Percentiles rank a stretch among this genome's conserved stretches.
phyloP scores from a whole-genome alignment of 306 rosid species.

The Geum urbanum region DNA sequence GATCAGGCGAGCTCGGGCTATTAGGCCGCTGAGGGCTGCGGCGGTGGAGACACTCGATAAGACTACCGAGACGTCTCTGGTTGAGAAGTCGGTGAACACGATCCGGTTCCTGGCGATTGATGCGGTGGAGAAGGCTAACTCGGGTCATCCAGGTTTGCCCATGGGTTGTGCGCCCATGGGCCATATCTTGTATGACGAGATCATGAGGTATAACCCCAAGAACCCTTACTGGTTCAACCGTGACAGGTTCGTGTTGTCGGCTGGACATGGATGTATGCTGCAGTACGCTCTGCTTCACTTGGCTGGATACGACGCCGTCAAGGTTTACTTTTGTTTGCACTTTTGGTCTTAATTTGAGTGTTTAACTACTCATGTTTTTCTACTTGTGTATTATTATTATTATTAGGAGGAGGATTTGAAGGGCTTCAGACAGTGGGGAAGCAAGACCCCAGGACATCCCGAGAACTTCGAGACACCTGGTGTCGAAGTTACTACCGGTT shows the following conservation, averaged over 20 bases:
- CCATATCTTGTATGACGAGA: slow-evolving; percentile 78
- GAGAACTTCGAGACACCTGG: slow-evolving; percentile 96
- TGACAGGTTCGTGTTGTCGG: slow-evolving; percentile 90
- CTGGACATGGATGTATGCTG: slow-evolving; percentile 96
- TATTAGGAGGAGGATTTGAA: slow-evolving; percentile 80
- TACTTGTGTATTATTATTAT: too few relatives aligned
- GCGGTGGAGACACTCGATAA: slow-evolving; percentile 47
- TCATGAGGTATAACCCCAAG: slow-evolving; percentile 84
- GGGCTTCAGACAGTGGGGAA: slow-evolving; percentile 87
- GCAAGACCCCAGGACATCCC: slow-evolving; percentile 96
- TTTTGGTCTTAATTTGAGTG: too few relatives aligned
- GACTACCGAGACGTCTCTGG: slow-evolving; percentile 48
- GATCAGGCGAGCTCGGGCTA: too few relatives aligned
- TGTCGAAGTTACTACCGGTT: slow-evolving; percentile 94
- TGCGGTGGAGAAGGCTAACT: slow-evolving; percentile 88
- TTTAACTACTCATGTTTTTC: too few relatives aligned
- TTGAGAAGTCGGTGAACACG: slow-evolving; percentile 83
- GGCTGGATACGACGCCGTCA: slow-evolving; percentile 84
- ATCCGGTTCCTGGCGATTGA: slow-evolving; percentile 83
- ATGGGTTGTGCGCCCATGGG: slow-evolving; percentile 99
- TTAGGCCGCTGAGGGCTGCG: slow-evolving; percentile 36
- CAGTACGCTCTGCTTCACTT: slow-evolving; percentile 93
- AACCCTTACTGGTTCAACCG: slow-evolving; percentile 94
- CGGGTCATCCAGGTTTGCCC: slow-evolving; percentile 96
- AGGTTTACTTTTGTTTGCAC: slow-evolving; percentile 29